Conservation (phyloP, 1,139 yeast genomes). For the Pichia sp. region DNA sequence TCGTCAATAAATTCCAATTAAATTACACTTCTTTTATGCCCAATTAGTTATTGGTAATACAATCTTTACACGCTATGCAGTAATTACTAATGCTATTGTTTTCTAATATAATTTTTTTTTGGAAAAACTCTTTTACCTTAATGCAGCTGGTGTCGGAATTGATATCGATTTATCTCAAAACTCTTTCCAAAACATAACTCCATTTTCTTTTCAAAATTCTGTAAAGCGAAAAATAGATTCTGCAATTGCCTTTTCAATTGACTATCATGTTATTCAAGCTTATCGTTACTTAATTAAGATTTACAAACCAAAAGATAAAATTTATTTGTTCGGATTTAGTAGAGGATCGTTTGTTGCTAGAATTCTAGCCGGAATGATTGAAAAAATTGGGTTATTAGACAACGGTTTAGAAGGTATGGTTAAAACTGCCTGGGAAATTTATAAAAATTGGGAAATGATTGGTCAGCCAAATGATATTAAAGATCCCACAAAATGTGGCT, state of each 20-base stretch:
- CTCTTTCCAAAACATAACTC: slow-evolving; percentile 4
- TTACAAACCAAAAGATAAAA: slow-evolving; percentile 44
- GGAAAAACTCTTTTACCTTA: not conserved
- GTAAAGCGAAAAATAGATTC: slow-evolving; percentile 36
- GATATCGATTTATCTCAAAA: slow-evolving; percentile 38
- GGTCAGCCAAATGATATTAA: slow-evolving; percentile 44
- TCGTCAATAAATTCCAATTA: not conserved
- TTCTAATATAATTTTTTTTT: not conserved
- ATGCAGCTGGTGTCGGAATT: slow-evolving; percentile 51
- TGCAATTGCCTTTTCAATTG: slow-evolving; percentile 47
- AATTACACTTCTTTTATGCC: no score
- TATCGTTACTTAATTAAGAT: slow-evolving; percentile 45
- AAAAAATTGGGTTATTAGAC: slow-evolving; percentile 50
- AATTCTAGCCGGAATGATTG: slow-evolving; percentile 58
- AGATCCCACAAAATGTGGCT: slow-evolving; percentile 12
- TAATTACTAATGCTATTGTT: no score
- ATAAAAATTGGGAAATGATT: slow-evolving; percentile 55
- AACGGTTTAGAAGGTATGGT: slow-evolving; percentile 50
- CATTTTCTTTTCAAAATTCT: not conserved
- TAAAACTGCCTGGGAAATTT: slow-evolving; percentile 55
- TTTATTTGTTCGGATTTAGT: slow-evolving; percentile 54
- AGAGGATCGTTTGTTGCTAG: slow-evolving; percentile 64
- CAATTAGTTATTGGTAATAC: no score
- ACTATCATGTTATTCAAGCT: slow-evolving; percentile 50
- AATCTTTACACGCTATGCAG: no score